These are phyloP conservation scores for Cutaneotrichosporon sp. DNA, from an alignment of 1,284 basidiomycete genomes.

Conservation along the genomic window DNA sequence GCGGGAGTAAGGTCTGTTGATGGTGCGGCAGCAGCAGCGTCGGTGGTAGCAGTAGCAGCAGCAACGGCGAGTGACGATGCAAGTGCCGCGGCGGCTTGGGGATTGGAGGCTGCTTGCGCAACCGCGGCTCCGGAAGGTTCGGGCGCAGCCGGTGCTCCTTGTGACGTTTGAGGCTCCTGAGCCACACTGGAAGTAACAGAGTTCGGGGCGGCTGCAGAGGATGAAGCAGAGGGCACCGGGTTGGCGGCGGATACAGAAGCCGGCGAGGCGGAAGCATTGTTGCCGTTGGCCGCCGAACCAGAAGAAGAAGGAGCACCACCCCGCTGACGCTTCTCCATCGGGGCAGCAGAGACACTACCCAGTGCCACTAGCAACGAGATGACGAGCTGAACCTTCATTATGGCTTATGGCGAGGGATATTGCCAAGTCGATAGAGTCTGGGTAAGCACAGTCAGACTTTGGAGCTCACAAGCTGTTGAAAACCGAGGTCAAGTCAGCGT, in stretches of 20 bases:
- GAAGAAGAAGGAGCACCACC: not conserved
- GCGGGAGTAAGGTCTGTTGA: constrained; percentile 7
- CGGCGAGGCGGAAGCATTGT: too few relatives aligned
- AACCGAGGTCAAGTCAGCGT: not conserved
- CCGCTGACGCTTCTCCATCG: not conserved
- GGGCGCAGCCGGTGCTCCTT: not conserved
- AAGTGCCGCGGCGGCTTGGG: not conserved
- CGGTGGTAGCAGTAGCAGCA: not conserved
- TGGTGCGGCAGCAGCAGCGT: not conserved
- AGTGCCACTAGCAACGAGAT: not conserved
- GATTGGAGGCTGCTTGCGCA: not conserved
- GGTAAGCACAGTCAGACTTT: not conserved
- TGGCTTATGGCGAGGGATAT: too few relatives aligned
- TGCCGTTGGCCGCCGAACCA: too few relatives aligned
- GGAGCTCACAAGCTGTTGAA: not conserved
- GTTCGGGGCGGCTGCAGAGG: too few relatives aligned
- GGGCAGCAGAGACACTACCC: not conserved
- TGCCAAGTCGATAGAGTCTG: not conserved
- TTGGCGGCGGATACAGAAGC: too few relatives aligned
- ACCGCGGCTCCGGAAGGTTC: not conserved
- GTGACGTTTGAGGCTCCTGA: not conserved
- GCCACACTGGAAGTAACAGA: too few relatives aligned
- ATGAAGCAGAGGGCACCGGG: too few relatives aligned
- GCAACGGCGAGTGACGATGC: not conserved
- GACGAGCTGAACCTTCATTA: constrained; percentile 1